These are phyloP conservation scores for Tricharina praecox DNA, from an alignment of 495 filamentous ascomycete species.

Conservation along the genomic window DNA sequence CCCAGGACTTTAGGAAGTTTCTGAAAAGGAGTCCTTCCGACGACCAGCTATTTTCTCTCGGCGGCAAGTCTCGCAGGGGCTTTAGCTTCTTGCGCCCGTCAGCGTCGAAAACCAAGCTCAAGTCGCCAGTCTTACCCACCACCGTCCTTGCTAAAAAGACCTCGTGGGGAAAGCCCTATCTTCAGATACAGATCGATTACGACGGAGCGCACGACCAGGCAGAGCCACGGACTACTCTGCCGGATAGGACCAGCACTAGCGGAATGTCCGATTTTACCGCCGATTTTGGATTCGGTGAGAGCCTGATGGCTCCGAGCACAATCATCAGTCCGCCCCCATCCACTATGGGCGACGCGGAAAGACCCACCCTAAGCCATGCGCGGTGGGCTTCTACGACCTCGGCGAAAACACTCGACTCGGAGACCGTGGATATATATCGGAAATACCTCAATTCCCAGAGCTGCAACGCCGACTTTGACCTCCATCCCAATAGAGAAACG, in stretches of 20 bases:
- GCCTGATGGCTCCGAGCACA: slow-evolving; percentile 7
- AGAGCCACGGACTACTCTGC: background rate
- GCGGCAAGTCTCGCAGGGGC: slow-evolving; percentile 8
- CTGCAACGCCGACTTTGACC: too few relatives aligned
- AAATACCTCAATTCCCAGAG: slow-evolving; percentile 12
- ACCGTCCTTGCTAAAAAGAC: slow-evolving; percentile 21
- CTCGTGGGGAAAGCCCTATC: slow-evolving; percentile 21
- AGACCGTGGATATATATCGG: slow-evolving; percentile 17
- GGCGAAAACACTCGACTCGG: slow-evolving; percentile 12
- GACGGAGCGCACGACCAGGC: slow-evolving; percentile 5
- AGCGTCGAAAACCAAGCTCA: slow-evolving; percentile 6
- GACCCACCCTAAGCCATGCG: slow-evolving; percentile 5
- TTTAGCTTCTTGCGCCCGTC: slow-evolving; percentile 19
- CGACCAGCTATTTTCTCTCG: slow-evolving; percentile 3
- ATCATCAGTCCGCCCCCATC: slow-evolving; percentile 7
- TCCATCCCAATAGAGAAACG: too few relatives aligned
- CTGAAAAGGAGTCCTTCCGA: slow-evolving; percentile 12
- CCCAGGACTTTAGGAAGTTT: slow-evolving; percentile 15
- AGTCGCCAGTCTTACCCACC: background rate
- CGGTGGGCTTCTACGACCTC: slow-evolving; percentile 11
- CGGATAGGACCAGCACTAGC: slow-evolving; percentile 4
- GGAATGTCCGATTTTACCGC: slow-evolving; percentile 3
- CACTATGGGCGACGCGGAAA: slow-evolving; percentile 5
- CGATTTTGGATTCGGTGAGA: slow-evolving; percentile 10
- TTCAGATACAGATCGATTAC: slow-evolving; percentile 25